A percentile compares a stretch with the other conserved stretches of the same genome.
These are phyloP conservation scores for Citrullus mucosospermus DNA, from an alignment of 306 rosid genomes.

Conservation along the genomic window DNA sequence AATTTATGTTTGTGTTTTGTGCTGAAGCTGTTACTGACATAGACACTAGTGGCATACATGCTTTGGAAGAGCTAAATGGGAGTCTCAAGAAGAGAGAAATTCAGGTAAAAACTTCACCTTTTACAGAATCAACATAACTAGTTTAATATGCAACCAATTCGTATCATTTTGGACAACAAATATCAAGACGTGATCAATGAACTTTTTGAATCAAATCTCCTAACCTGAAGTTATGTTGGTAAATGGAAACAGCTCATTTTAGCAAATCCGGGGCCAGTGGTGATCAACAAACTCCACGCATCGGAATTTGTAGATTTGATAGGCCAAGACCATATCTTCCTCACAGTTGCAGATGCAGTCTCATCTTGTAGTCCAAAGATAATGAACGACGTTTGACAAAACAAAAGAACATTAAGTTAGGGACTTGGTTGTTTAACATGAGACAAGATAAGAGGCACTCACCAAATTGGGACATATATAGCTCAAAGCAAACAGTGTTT, in stretches of 20 bases:
- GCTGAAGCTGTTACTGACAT: conserved; percentile 50
- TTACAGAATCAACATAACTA: neutral
- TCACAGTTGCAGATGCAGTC: conserved; percentile 82
- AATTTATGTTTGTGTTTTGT: neutral
- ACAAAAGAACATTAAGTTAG: neutral
- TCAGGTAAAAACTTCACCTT: conserved; percentile 30
- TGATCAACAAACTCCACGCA: conserved; percentile 75
- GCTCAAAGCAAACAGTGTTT: neutral
- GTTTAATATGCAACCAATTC: neutral
- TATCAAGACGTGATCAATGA: neutral
- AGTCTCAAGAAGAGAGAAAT: conserved; percentile 16
- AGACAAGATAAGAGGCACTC: conserved; percentile 1
- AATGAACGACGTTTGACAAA: conserved; percentile 34
- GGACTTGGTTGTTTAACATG: neutral
- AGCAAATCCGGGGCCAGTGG: conserved; percentile 80
- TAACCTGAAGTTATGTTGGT: neutral
- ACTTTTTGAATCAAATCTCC: neutral
- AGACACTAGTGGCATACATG: conserved; percentile 26
- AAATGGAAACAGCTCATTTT: conserved; percentile 52
- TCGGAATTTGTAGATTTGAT: conserved; percentile 43
- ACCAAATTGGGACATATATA: neutral
- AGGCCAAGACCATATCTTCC: conserved; percentile 68
- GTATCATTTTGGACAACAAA: neutral
- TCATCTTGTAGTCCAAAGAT: conserved; percentile 51
- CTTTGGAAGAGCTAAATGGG: conserved; percentile 18